phyloP scores from a whole-genome alignment of 139 green algal species.

The Ostreobium quekettii region DNA sequence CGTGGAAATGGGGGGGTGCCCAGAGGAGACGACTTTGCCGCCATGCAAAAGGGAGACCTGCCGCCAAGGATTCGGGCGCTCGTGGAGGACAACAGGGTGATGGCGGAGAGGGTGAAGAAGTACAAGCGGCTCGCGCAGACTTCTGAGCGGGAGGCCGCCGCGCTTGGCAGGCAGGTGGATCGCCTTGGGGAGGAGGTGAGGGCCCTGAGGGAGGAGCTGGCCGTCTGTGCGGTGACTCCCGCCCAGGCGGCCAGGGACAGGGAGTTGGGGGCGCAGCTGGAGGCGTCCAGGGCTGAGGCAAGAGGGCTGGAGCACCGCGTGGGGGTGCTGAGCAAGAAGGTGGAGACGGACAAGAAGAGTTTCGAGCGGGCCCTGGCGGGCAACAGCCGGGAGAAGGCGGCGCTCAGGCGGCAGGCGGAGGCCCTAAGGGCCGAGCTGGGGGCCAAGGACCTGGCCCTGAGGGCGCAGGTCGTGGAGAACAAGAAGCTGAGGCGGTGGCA shows the following conservation, averaged over 20 bases:
- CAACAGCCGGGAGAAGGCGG: background rate
- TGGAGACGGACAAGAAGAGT: background rate
- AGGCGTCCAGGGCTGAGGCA: background rate
- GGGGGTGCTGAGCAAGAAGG: background rate
- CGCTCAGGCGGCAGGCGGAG: background rate
- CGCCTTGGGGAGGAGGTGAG: background rate
- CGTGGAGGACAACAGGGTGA: background rate
- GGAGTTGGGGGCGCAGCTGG: background rate
- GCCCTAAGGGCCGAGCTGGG: background rate
- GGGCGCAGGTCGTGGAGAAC: background rate
- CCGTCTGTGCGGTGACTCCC: no score
- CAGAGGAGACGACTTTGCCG: background rate
- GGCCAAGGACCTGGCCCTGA: background rate
- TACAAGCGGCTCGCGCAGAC: background rate
- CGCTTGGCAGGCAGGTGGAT: background rate
- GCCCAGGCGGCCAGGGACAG: background rate
- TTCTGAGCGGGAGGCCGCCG: background rate
- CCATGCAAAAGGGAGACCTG: background rate
- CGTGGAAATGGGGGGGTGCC: background rate
- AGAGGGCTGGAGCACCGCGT: background rate
- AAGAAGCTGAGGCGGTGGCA: background rate
- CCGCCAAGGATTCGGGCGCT: background rate
- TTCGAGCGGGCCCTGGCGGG: background rate
- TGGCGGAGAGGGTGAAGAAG: background rate
- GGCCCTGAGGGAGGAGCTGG: background rate